Base-by-base conservation (phyloP, 176 grass and related monocot genomes). In the Stipa capillata region DNA sequence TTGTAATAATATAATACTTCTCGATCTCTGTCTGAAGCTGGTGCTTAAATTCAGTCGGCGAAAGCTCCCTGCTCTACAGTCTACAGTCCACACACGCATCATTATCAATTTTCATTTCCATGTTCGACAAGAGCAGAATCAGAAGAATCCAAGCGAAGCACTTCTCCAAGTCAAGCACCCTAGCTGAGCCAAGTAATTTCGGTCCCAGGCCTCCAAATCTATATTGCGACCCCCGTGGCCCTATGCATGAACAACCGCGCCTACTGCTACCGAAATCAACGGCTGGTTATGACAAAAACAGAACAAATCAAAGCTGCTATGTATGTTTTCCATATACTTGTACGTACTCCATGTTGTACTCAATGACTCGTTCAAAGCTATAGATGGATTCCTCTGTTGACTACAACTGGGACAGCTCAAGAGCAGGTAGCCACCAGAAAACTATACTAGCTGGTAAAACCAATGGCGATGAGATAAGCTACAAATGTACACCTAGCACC, bases 331-430 rank as follows among this genome's bases (percentile, higher is more conserved):
- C n/a, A 24, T n/a, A 25, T 18, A 1, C 13, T 1, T 50, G 16
- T 65, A 31, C 25, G n/a, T 31, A 17, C 35, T 39, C 7, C 21
- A 27, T 31, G 43, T 6, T 41, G 24, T 50, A 31, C 16, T 58
- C 39, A 8, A 27, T 5, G 14, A 28, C 52, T 60, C 42, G 44
- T 49, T 65, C 33, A 27, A 58, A n/a, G 64, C 18, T 66, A 27
- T 20, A 41, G 36, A 13, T 5, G 14, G 8, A 33, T 23, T 52
- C 18, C 69, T 35, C 14, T 16, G 50, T 8, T 27, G 82, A 65
- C 35, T 5, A 60, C 21, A 40, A 88, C 58, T 66, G 33, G 40
- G 80, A 50, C 86, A 54, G 57, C 74, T 14, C 36, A 12, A 32
- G 11, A 65, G 37, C 47, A 74, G 21, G n/a, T 42, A 63, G 45